Conservation (phyloP, 495 filamentous ascomycete genomes). For the Hamigera avellanea region DNA sequence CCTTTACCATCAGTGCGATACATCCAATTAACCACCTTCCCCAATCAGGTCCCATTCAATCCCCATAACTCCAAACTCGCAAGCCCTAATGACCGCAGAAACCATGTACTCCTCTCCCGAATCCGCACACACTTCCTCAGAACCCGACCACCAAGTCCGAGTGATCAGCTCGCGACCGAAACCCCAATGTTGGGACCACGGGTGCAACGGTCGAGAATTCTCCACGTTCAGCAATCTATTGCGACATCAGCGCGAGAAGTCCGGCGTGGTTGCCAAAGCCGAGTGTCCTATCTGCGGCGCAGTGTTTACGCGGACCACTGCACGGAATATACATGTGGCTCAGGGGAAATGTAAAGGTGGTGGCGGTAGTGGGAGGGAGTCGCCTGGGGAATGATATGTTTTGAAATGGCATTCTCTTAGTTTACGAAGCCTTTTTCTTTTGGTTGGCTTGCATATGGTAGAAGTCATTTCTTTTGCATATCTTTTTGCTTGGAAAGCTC, state of each 20-base stretch:
- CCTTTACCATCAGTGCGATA: background rate
- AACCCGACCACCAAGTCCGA: conserved; percentile 44
- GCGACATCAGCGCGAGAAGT: conserved; percentile 88
- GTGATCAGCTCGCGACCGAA: conserved; percentile 68
- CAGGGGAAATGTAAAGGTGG: conserved; percentile 80
- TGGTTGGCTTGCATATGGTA: too few species aligned
- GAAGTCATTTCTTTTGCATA: too few species aligned
- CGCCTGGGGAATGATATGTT: conserved; percentile 13
- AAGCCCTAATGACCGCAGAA: conserved; percentile 15
- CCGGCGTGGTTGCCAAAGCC: conserved; percentile 75
- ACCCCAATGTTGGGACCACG: conserved; percentile 92
- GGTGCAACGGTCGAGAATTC: conserved; percentile 87
- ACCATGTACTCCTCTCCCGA: conserved; percentile 22
- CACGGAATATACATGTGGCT: conserved; percentile 75
- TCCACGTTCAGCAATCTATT: conserved; percentile 93
- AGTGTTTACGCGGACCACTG: conserved; percentile 85
- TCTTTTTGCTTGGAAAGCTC: too few species aligned
- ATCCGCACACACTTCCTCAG: conserved; percentile 16
- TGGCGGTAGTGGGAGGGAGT: conserved; percentile 15
- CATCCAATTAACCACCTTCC: too few species aligned
- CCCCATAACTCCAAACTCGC: conserved; percentile 18
- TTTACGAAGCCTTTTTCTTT: too few species aligned
- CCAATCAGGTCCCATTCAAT: conserved; percentile 12
- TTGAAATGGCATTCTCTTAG: too few species aligned
- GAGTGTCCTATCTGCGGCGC: conserved; percentile 80